Evolutionary conservation across 495 filamentous ascomycete species (phyloP).

Genomic region (Trichoderma reesei): DNA sequence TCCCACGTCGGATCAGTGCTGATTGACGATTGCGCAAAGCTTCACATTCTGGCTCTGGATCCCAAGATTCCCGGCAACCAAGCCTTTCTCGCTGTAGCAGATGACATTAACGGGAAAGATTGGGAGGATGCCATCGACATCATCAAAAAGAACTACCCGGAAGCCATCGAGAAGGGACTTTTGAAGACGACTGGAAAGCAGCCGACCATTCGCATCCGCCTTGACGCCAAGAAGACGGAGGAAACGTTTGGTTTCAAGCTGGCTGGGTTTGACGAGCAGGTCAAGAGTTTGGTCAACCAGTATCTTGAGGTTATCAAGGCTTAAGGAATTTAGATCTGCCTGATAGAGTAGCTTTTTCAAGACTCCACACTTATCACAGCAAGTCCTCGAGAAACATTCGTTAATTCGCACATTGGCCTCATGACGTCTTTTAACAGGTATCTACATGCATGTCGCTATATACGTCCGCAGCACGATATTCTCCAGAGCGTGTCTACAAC

Average conservation of each 20-base stretch:
- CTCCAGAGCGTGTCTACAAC: conserved; percentile 19
- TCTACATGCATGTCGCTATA: too few species aligned
- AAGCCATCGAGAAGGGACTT: conserved; percentile 28
- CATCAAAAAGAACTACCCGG: conserved; percentile 20
- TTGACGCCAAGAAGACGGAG: conserved; percentile 35
- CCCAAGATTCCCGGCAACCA: conserved; percentile 29
- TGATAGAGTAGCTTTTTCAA: too few species aligned
- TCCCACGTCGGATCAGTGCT: conserved; percentile 16
- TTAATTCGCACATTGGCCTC: too few species aligned
- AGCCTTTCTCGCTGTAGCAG: conserved; percentile 26
- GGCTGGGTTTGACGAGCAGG: conserved; percentile 30
- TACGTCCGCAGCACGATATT: neutral
- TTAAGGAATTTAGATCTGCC: neutral
- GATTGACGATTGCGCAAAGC: conserved; percentile 34
- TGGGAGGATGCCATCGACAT: conserved; percentile 3
- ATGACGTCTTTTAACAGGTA: too few species aligned
- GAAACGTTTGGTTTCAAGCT: conserved; percentile 39
- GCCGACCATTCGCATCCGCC: conserved; percentile 24
- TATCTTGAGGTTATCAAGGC: neutral
- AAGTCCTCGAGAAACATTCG: too few species aligned
- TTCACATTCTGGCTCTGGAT: conserved; percentile 32
- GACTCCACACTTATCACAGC: too few species aligned
- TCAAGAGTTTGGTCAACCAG: neutral
- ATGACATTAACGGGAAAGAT: conserved; percentile 36
- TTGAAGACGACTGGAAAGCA: conserved; percentile 31